These are phyloP conservation scores for Kurtzmaniella quercitrusa DNA, from an alignment of 1,139 yeast genomes.

Conservation along the genomic window DNA sequence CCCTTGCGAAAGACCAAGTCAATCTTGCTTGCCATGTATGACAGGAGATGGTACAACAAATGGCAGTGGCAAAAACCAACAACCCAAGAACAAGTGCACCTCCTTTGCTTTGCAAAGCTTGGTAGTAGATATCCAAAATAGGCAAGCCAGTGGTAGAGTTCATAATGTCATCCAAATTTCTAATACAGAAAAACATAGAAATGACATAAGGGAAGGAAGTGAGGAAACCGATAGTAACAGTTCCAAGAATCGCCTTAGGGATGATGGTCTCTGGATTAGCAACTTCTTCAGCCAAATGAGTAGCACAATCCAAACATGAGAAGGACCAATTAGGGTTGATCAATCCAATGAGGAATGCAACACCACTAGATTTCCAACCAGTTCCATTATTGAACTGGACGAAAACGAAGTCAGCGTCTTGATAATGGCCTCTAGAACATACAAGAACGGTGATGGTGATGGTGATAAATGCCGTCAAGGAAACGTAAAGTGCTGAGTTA, in stretches of 20 bases:
- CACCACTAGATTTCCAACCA: conserved; percentile 26
- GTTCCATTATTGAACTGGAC: conserved; percentile 21
- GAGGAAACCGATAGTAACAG: conserved; percentile 22
- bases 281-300: conserved; percentile 30
- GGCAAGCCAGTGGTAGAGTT: conserved; percentile 14
- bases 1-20: conserved; percentile 27
- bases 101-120: conserved; percentile 14
- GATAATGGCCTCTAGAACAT: conserved; percentile 16
- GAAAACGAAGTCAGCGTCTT: conserved; percentile 21
- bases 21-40: conserved; percentile 21
- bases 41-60: conserved; percentile 19
- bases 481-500: conserved; percentile 24
- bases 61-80: conserved; percentile 9
- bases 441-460: conserved; percentile 21
- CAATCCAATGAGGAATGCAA: conserved; percentile 25
- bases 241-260: conserved; percentile 24
- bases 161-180: conserved; percentile 12
- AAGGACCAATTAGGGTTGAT: conserved; percentile 24
- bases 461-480: conserved; percentile 31
- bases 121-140: conserved; percentile 15
- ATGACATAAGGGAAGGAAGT: conserved; percentile 12
- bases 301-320: conserved; percentile 25
- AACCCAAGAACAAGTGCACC: conserved; percentile 10
- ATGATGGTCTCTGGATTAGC: conserved; percentile 23
- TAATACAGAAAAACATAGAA: conserved; percentile 13